Base-by-base conservation (phyloP, 805 yeast genomes). In the Lipomyces orientalis region DNA sequence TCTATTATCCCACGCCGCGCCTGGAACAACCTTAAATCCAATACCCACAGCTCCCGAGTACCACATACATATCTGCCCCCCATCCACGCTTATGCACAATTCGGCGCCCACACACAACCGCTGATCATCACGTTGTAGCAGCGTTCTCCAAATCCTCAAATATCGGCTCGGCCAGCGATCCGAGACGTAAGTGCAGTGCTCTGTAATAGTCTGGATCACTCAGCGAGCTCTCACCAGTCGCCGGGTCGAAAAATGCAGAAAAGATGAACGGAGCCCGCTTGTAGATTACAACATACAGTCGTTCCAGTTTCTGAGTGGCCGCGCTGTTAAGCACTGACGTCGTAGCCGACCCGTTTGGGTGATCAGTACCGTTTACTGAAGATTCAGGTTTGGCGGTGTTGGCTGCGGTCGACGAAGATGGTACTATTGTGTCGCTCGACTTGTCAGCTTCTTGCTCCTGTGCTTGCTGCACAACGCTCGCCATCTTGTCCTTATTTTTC, bases 191-290 rank as follows among this genome's bases (percentile, higher is more conserved):
- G 64, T 69, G 72, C 52, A 69, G 37, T 9, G 57, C 25, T 34
- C 52, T 60, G 46, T 69, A 69, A 43, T 65, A 69, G 10, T 51
- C 66, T 16, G 67, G 60, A 49, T 49, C 43, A 4, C 37, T 16
- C 12, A 69, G 62, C 31, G 60, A 46, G 31, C 51, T 34, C n/a
- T 54, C 29, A 16, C 62, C 60, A 43, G 46, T 46, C n/a, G 5
- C 31, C 14, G 72, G 64, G 46, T 69, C 72, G 37, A 43, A 69
- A 39, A 69, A 69, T 6, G 72, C 72, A 6, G 72, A 69, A 43
- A 69, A 69, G 2, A 69, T 29, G 35, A 67, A 69, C 58, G 72
- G 72, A 22, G 71, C 70, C 7, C 72, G 67, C 43, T 69, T 69
- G 54, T 69, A 69, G 16, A 69, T 61, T 10, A 69, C 71, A 8